A percentile compares a stretch with the other conserved stretches of the same genome.
These are phyloP conservation scores for Coprinellus micaceus DNA, from an alignment of 768 basidiomycete genomes.

Conservation along the genomic window DNA sequence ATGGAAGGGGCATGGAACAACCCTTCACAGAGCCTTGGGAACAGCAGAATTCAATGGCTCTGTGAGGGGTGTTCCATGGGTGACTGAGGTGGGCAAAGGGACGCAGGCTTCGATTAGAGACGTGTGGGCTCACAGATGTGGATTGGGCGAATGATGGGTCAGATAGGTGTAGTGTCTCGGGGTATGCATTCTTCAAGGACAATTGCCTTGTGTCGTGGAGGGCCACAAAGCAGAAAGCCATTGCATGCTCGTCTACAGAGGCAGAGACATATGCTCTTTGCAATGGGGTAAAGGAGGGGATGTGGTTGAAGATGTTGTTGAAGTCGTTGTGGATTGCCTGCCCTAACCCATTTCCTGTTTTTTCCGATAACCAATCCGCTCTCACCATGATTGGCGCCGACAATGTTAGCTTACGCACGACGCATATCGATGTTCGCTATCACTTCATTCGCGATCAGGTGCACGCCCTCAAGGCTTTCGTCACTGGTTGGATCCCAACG, in stretches of 20 bases:
- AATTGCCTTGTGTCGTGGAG: conserved; percentile 29
- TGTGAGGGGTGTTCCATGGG: too few species aligned
- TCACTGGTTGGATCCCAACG: conserved; percentile 28
- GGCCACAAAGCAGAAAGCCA: conserved; percentile 27
- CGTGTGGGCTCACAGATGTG: conserved; percentile 22
- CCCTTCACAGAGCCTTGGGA: too few species aligned
- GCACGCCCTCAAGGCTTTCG: conserved; percentile 15
- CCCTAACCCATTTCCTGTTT: conserved; percentile 16
- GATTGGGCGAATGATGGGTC: conserved; percentile 24
- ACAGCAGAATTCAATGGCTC: too few species aligned
- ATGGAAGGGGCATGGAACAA: too few species aligned
- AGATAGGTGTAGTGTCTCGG: conserved; percentile 27
- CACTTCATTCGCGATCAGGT: conserved; percentile 32
- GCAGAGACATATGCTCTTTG: conserved; percentile 35
- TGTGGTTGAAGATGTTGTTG: conserved; percentile 26
- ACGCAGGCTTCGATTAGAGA: background rate
- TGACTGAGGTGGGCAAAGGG: too few species aligned
- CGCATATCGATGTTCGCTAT: conserved; percentile 26
- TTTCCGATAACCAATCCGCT: conserved; percentile 20
- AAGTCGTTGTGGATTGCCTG: conserved; percentile 4
- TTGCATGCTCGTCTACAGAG: conserved; percentile 32
- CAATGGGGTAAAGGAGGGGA: conserved; percentile 21
- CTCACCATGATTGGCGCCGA: conserved; percentile 15
- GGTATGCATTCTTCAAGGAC: conserved; percentile 28
- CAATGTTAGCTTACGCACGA: conserved; percentile 23